Conservation (phyloP, 805 yeast genomes). For the Saccharomycopsis oosterbeekiorum region DNA sequence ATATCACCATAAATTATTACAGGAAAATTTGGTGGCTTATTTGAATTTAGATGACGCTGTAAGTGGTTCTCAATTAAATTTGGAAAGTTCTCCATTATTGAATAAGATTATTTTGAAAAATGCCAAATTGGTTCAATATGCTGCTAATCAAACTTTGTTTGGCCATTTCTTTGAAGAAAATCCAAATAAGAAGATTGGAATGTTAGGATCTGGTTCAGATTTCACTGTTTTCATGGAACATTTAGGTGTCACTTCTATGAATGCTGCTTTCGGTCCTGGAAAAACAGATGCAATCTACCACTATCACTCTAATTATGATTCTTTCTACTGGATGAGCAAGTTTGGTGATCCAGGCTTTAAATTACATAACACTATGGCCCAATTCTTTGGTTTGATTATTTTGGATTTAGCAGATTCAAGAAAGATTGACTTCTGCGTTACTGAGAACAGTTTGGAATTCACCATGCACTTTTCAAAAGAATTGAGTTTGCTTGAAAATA, state of each 20-base stretch:
- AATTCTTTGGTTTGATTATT: slow-evolving; percentile 41
- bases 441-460: slow-evolving; percentile 25
- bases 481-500: slow-evolving; percentile 20
- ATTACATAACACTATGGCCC: slow-evolving; percentile 46
- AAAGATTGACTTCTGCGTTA: slow-evolving; percentile 33
- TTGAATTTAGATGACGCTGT: slow-evolving; percentile 61
- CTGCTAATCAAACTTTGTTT: slow-evolving; percentile 27
- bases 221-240: slow-evolving; percentile 52
- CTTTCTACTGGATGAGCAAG: slow-evolving; percentile 58
- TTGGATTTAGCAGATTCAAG: slow-evolving; percentile 40
- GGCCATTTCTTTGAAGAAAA: slow-evolving; percentile 27
- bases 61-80: slow-evolving; percentile 40
- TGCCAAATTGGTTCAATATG: slow-evolving; percentile 38
- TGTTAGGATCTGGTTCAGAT: slow-evolving; percentile 66
- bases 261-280: slow-evolving; percentile 42
- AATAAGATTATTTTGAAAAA: slow-evolving; percentile 35
- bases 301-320: slow-evolving; percentile 69
- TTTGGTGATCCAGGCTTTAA: slow-evolving; percentile 55
- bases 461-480: slow-evolving; percentile 28
- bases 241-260: slow-evolving; percentile 51
- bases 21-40: slow-evolving; percentile 50
- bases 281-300: slow-evolving; percentile 53
- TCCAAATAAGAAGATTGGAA: slow-evolving; percentile 28
- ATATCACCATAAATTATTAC: slow-evolving; percentile 37
- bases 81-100: slow-evolving; percentile 53